Evolutionary conservation across 169 alveolate genomes (phyloP), one percentile per base, ranked within the genome.

Genomic region (Cystoisospora suis): DNA sequence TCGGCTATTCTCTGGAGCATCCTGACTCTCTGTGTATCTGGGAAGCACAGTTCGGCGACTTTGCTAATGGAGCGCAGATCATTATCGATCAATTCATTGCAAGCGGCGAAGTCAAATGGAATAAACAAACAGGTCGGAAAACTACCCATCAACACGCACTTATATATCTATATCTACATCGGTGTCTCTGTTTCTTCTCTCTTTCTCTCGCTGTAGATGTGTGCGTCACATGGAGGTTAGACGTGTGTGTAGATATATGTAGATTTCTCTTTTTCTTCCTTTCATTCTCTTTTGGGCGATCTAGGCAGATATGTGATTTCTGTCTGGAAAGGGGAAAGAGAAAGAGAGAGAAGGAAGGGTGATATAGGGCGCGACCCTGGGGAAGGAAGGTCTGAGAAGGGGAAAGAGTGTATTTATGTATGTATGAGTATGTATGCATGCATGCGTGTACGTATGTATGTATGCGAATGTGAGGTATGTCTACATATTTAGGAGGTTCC

Each of bases 41-140:
- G 99, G 99, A 97, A 92, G 98, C 94, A 34, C 98, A 98, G 94
- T 98, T 98, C 86, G 99, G 99, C 58, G 99, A 98, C 93, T 98
- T 98, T 93, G 98, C 98, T 46, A 98, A 98, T 88, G 99, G 98
- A 38, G 99, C 99, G 32, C 98, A 98, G 94, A 96, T 97, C 61
- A 96, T 97, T 75, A 96, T 97, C 72, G 99, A 98, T 93, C 97
- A 97, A 87, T 98, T 97, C 91, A 94, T 98, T 23, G 97, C 97
- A 56, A 92, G 98, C 40, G 99, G 99, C 1, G 99, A 98, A 91
- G 95, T 98, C 65, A 98, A 98, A 94, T 98, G 99, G 99, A 95
- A 96, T 77, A 95, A 95, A 65, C 95, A 95, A 47, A 90, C 96
- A 42, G 98, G 99, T 23, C 36, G 4, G 34, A 65, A 27, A 5